Evolutionary conservation across 2,329 filamentous ascomycete species (phyloP).

Genomic region (Escovopsis sp.): DNA sequence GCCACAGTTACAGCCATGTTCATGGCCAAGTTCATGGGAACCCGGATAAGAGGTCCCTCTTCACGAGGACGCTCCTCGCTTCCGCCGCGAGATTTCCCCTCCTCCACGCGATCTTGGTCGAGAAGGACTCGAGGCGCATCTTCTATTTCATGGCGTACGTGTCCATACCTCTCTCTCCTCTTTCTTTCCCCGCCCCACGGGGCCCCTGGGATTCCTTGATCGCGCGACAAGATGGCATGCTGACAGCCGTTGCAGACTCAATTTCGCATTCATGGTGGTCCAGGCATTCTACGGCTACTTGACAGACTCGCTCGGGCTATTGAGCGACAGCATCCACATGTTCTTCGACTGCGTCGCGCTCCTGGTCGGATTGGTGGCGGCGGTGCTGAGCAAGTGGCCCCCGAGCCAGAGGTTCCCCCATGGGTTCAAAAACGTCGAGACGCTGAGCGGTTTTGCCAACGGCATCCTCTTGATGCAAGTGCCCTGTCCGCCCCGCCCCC

Average conservation of each 20-base stretch:
- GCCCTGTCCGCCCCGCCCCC: background rate
- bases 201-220: no score
- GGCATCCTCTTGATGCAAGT: slow-evolving; percentile 80
- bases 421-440: slow-evolving; percentile 93
- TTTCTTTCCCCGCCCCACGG: slow-evolving; percentile 2
- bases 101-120: slow-evolving; percentile 69
- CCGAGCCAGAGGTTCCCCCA: slow-evolving; percentile 81
- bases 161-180: no score
- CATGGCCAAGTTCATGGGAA: slow-evolving; percentile 21
- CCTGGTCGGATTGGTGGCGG: slow-evolving; percentile 75
- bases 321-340: slow-evolving; percentile 98
- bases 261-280: slow-evolving; percentile 87
- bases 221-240: no score
- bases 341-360: slow-evolving; percentile 95
- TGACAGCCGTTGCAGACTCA: slow-evolving; percentile 43
- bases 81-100: slow-evolving; percentile 59
- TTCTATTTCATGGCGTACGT: slow-evolving; percentile 90
- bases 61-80: slow-evolving; percentile 60
- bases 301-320: slow-evolving; percentile 83
- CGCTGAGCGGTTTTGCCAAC: slow-evolving; percentile 88
- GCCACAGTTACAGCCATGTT: slow-evolving; percentile 14
- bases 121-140: slow-evolving; percentile 86
- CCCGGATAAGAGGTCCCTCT: slow-evolving; percentile 40
- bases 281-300: slow-evolving; percentile 90
- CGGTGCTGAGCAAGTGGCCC: slow-evolving; percentile 94